phyloP scores from a whole-genome alignment of 768 basidiomycete species.

The Crassisporium funariophilum region DNA sequence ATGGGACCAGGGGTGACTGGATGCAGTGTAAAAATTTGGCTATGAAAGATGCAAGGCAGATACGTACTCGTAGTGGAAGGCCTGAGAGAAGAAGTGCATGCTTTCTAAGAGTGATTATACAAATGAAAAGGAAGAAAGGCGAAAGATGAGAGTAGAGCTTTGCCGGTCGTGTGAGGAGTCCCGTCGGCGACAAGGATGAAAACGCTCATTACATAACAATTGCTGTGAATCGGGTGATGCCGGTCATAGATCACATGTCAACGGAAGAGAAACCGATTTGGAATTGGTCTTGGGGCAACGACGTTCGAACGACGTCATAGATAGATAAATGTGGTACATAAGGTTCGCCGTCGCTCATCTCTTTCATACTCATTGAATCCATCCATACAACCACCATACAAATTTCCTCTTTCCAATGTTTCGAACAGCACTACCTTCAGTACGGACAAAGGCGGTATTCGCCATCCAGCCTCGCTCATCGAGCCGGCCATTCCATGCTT shows the following conservation, averaged over 20 bases:
- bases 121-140: slow-evolving; percentile 23
- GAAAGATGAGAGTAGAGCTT: background rate
- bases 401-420: too few relatives aligned
- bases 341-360: too few relatives aligned
- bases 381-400: background rate
- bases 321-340: too few relatives aligned
- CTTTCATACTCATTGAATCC: too few relatives aligned
- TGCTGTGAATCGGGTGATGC: background rate
- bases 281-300: slow-evolving; percentile 1
- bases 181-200: too few relatives aligned
- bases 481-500: slow-evolving; percentile 42
- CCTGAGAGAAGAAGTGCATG: slow-evolving; percentile 89
- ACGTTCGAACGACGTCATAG: slow-evolving; percentile 17
- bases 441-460: slow-evolving; percentile 7
- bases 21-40: slow-evolving; percentile 13
- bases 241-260: background rate
- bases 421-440: slow-evolving; percentile 2
- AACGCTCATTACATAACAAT: too few relatives aligned
- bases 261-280: slow-evolving; percentile 1
- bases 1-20: slow-evolving; percentile 87
- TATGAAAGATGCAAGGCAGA: slow-evolving; percentile 4
- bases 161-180: too few relatives aligned
- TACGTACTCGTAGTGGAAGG: slow-evolving; percentile 82
- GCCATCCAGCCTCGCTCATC: too few relatives aligned
- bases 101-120: slow-evolving; percentile 31